Evolutionary conservation across 176 grass and related monocot species (phyloP).

Genomic region (Triticum urartu): DNA sequence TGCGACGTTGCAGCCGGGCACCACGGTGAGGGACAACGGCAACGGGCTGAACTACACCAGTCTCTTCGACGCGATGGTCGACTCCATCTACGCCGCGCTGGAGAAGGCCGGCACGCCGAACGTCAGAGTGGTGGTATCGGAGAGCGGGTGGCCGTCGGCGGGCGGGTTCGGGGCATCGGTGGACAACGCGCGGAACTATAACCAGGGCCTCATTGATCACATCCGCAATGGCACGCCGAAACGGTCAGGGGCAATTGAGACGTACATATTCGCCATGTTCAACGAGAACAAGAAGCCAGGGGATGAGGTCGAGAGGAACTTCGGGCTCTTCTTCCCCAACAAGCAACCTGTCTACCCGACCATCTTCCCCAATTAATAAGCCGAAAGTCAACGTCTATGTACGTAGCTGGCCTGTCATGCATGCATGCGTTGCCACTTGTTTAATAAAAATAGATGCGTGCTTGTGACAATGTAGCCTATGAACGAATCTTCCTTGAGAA

Average conservation of each 20-base stretch:
- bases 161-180: neutral
- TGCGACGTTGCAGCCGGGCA: neutral
- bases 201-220: neutral
- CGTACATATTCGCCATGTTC: neutral
- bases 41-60: constrained; percentile 16
- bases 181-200: neutral
- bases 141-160: neutral
- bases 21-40: constrained; percentile 25
- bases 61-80: constrained; percentile 17
- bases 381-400: too few species aligned
- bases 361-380: neutral
- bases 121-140: neutral
- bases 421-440: too few species aligned
- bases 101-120: neutral
- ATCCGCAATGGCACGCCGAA: neutral
- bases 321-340: neutral
- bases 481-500: too few species aligned
- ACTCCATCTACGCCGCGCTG: constrained; percentile 1
- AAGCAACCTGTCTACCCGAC: neutral
- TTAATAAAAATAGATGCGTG: too few species aligned
- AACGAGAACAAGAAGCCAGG: neutral
- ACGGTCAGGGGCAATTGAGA: neutral
- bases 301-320: neutral
- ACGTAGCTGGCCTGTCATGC: too few species aligned
- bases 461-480: too few species aligned